phyloP scores from a whole-genome alignment of 2,329 filamentous ascomycete genomes.

The Lomentospora prolificans region DNA sequence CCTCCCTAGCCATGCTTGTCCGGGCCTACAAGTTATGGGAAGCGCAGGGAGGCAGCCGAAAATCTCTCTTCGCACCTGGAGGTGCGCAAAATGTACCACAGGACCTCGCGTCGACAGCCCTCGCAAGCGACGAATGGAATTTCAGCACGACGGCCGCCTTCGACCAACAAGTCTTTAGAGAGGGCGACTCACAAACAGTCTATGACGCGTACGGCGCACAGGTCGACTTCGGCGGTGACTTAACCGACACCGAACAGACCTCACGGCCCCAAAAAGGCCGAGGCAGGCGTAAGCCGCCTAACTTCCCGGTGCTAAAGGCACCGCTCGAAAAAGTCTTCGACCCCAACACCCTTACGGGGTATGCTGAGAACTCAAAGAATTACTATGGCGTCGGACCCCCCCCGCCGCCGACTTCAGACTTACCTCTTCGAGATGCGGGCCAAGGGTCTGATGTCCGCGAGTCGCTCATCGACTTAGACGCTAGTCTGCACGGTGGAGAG shows the following conservation, averaged over 20 bases:
- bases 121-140: constrained; percentile 54
- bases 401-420: constrained; percentile 34
- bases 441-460: constrained; percentile 39
- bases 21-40: constrained; percentile 69
- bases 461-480: constrained; percentile 56
- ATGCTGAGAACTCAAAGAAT: constrained; percentile 51
- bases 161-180: constrained; percentile 45
- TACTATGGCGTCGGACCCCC: constrained; percentile 42
- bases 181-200: constrained; percentile 46
- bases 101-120: constrained; percentile 31
- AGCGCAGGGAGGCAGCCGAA: constrained; percentile 59
- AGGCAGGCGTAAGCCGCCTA: constrained; percentile 43
- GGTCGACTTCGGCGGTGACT: constrained; percentile 39
- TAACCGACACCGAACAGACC: constrained; percentile 30
- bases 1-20: constrained; percentile 54
- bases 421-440: constrained; percentile 45
- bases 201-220: constrained; percentile 50
- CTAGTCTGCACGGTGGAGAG: constrained; percentile 44
- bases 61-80: constrained; percentile 50
- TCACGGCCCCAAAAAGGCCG: constrained; percentile 44
- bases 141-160: constrained; percentile 58
- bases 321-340: constrained; percentile 58
- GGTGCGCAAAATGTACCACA: constrained; percentile 43
- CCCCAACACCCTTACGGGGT: constrained; percentile 54
- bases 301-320: constrained; percentile 45